These are phyloP conservation scores for Biscogniauxia mediterranea DNA, from an alignment of 2,329 filamentous ascomycete species.

Conservation along the genomic window DNA sequence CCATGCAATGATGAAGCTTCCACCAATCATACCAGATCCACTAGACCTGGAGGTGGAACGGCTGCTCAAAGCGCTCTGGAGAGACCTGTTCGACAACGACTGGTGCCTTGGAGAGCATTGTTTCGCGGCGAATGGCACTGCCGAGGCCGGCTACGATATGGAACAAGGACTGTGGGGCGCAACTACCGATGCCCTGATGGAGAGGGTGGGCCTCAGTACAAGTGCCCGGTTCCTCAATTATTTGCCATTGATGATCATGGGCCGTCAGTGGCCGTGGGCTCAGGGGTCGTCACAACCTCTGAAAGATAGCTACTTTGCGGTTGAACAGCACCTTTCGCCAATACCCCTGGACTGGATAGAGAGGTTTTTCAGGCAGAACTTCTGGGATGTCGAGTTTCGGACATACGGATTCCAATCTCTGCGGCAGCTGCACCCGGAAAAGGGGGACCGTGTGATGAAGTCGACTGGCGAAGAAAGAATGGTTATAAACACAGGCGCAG, in stretches of 20 bases:
- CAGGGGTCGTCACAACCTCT: too few relatives aligned
- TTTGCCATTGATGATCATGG: slow-evolving; percentile 5
- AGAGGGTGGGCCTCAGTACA: accelerated
- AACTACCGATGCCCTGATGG: neutral
- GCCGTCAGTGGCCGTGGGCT: slow-evolving; percentile 8
- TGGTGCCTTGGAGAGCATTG: slow-evolving; percentile 8
- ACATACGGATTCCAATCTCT: slow-evolving; percentile 19
- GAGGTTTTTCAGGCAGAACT: slow-evolving; percentile 26
- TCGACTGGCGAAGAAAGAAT: neutral
- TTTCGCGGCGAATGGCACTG: neutral
- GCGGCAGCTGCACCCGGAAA: slow-evolving; percentile 9
- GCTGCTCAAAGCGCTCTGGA: neutral
- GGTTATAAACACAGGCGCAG: neutral
- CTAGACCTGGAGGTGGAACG: too few relatives aligned
- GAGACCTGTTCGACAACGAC: slow-evolving; percentile 2
- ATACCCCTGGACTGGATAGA: slow-evolving; percentile 19
- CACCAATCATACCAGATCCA: too few relatives aligned
- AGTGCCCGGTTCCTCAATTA: slow-evolving; percentile 1
- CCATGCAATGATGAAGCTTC: too few relatives aligned
- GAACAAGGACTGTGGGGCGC: slow-evolving; percentile 22
- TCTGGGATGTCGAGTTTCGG: slow-evolving; percentile 24
- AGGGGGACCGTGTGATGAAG: slow-evolving; percentile 1
- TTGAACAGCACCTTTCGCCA: slow-evolving; percentile 13
- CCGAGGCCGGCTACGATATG: slow-evolving; percentile 18
- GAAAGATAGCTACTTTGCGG: neutral